Evolutionary conservation across 2,329 filamentous ascomycete genomes (phyloP).

Genomic region (Exophiala sp.): DNA sequence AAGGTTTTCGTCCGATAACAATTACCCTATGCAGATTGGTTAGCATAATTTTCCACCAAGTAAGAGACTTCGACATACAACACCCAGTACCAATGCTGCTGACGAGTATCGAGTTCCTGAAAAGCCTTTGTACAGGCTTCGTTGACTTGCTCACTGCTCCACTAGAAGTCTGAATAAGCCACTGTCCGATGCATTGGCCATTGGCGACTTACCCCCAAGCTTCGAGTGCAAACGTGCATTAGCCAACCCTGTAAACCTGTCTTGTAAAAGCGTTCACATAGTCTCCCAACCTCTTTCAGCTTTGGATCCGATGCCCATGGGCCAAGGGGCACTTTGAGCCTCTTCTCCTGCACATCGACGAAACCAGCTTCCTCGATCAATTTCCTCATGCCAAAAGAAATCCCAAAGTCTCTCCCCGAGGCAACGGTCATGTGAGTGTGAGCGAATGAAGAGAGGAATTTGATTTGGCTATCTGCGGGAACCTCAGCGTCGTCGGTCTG

Average conservation of each 20-base stretch:
- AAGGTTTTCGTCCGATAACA: conserved; percentile 24
- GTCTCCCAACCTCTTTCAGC: conserved; percentile 39
- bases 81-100: conserved; percentile 17
- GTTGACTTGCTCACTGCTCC: conserved; percentile 31
- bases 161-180: conserved; percentile 23
- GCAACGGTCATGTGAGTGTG: conserved; percentile 18
- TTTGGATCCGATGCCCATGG: conserved; percentile 39
- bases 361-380: conserved; percentile 40
- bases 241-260: conserved; percentile 32
- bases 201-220: conserved; percentile 27
- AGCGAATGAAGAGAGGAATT: conserved; percentile 21
- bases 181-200: not conserved
- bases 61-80: not conserved
- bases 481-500: conserved; percentile 28
- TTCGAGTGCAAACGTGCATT: conserved; percentile 28
- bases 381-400: conserved; percentile 29
- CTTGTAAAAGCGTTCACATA: conserved; percentile 30
- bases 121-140: conserved; percentile 19
- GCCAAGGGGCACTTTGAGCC: conserved; percentile 42
- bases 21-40: conserved; percentile 13
- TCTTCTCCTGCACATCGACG: conserved; percentile 42
- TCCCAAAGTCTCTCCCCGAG: conserved; percentile 29
- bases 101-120: conserved; percentile 21
- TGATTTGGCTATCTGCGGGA: conserved; percentile 23
- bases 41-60: conserved; percentile 1